Conservation (phyloP, 352 stramenopile species). For the Pythium myriotylum region DNA sequence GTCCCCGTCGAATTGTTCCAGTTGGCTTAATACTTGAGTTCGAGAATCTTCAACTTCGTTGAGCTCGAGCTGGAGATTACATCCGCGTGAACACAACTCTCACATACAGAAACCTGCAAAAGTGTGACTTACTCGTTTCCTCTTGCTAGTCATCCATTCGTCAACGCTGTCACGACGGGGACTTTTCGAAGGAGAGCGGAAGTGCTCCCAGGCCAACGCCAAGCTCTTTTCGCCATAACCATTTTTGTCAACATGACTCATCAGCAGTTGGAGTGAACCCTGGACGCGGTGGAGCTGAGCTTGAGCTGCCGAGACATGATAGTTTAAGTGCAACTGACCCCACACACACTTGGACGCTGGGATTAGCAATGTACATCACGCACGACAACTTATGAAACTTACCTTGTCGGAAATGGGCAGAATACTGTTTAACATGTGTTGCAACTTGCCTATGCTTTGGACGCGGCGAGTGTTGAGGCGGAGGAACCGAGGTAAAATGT, state of each 20-base stretch:
- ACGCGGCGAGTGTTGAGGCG: neutral
- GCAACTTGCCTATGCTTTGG: slow-evolving; percentile 18
- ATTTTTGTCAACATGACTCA: slow-evolving; percentile 3
- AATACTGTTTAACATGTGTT: slow-evolving; percentile 27
- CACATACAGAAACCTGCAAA: too few relatives aligned
- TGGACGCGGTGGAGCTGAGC: too few relatives aligned
- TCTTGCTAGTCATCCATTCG: slow-evolving; percentile 26
- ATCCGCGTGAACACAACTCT: too few relatives aligned
- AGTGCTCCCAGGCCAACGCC: neutral
- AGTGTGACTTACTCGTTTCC: slow-evolving; percentile 30
- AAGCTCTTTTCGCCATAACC: neutral
- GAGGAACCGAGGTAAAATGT: slow-evolving; percentile 20
- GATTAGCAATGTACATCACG: neutral
- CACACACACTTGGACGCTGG: too few relatives aligned
- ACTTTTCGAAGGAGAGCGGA: slow-evolving; percentile 22
- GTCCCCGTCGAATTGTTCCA: too few relatives aligned
- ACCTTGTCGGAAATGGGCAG: slow-evolving; percentile 17
- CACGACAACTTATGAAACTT: too few relatives aligned
- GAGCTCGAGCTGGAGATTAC: too few relatives aligned
- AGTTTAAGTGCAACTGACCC: too few relatives aligned
- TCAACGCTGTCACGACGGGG: slow-evolving; percentile 7
- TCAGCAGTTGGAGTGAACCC: neutral
- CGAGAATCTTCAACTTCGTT: too few relatives aligned
- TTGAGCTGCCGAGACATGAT: too few relatives aligned
- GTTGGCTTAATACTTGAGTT: too few relatives aligned